Evolutionary conservation across 495 filamentous ascomycete species (phyloP), one percentile per base, ranked within the genome.

Genomic region (Trichocladium antarcticum): DNA sequence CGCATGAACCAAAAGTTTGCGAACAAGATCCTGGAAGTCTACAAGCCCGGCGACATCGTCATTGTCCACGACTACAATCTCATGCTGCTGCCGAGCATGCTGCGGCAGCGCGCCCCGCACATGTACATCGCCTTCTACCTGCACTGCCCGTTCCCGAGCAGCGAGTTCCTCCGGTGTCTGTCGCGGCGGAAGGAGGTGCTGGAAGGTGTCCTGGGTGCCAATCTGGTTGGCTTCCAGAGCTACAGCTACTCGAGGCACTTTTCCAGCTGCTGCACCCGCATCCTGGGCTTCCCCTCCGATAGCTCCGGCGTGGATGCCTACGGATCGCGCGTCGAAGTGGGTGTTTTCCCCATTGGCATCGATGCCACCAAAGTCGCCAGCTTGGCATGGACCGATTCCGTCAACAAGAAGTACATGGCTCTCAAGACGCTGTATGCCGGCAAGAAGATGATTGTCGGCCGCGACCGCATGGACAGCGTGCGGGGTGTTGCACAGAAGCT

Each of bases 31-130:
- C 71, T 87, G 42, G 75, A 86, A 55, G 71, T 84, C 42, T 96
- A 95, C 70, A 84, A 84, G 62, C 86, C 87, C 3, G 89, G 89
- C 10, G 89, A 96, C 57, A 82, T 95, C 44, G 79, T 96, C 42
- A 78, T 88, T 68, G 78, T 96, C 40, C 89, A 96, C 61, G 89
- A 96, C 65, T 95, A 90, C 64, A 84, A 94, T 55, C 76, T 96
- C 2, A 76, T 95, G 46, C 74, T 96, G 10, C 75, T 96, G 8
- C 89, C 89, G 0, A 84, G 81, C 61, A 77, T 95, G 64, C 70
- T 96, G 37, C 78, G 89, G 11, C 87, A 93, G 58, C 76, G 83
- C 12, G 74, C 84, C 20, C 83, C 87, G 1, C 84, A 87, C 57
- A 81, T 89, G 60, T 89, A 89, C 61, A 84, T 94, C 56, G 84